These are phyloP conservation scores for Citrullus colocynthis DNA, from an alignment of 306 rosid species.

Conservation along the genomic window DNA sequence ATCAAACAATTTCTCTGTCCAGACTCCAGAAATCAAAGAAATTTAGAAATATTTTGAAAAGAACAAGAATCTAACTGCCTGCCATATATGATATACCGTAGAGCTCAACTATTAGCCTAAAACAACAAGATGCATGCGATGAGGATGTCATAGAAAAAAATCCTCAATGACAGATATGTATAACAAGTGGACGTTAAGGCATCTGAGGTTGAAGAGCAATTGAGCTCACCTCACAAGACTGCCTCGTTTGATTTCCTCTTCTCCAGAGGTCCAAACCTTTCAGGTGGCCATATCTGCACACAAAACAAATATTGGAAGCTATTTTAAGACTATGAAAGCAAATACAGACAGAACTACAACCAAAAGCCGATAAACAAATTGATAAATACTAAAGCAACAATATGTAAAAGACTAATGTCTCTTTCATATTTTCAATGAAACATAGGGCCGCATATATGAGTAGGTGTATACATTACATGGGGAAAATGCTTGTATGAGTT, in stretches of 20 bases:
- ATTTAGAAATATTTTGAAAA: not conserved
- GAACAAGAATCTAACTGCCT: not conserved
- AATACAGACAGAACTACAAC: not conserved
- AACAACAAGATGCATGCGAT: not conserved
- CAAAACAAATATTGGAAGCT: not conserved
- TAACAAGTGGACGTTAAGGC: not conserved
- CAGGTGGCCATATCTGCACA: conserved; percentile 43
- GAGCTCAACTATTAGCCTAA: not conserved
- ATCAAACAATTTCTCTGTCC: not conserved
- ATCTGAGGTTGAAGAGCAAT: not conserved
- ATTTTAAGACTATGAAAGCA: not conserved
- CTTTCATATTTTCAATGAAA: not conserved
- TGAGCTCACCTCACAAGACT: conserved; percentile 19
- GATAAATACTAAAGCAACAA: not conserved
- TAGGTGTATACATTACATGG: not conserved
- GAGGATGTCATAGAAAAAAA: not conserved
- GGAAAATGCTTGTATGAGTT: not conserved
- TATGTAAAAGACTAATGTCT: not conserved
- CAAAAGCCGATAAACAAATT: not conserved
- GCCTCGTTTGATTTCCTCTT: conserved; percentile 19
- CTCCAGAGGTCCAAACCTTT: conserved; percentile 46
- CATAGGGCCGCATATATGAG: not conserved
- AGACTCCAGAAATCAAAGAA: not conserved
- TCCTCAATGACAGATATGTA: not conserved
- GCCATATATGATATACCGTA: not conserved